Percentiles rank a stretch among this genome's conserved stretches.
Conservation (phyloP, 345 rosid genomes). For the Ceriops tagal region DNA sequence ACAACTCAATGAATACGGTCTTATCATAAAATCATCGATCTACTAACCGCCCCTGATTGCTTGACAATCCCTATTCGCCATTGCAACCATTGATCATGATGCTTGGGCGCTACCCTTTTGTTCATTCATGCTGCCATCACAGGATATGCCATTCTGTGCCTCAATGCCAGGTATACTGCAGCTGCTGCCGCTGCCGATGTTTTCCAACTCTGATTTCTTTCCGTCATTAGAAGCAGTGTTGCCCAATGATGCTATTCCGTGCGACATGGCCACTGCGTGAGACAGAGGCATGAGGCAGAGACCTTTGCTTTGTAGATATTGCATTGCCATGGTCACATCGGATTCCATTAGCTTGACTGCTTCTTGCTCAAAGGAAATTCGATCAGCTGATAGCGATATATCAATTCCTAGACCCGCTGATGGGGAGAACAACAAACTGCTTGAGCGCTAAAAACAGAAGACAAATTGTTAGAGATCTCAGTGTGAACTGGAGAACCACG, state of each 20-base stretch:
- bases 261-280: conserved; percentile 40
- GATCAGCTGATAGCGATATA: conserved; percentile 32
- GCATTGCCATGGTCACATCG: conserved; percentile 19
- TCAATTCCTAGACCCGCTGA: conserved; percentile 28
- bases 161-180: conserved; percentile 24
- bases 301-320: conserved; percentile 25
- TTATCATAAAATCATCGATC: no score
- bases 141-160: background rate
- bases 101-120: conserved; percentile 19
- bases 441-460: conserved; percentile 25
- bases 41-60: conserved; percentile 8
- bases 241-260: conserved; percentile 27
- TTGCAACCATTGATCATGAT: conserved; percentile 12
- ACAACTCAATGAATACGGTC: no score
- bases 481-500: background rate
- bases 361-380: conserved; percentile 27
- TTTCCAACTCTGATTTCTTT: conserved; percentile 17
- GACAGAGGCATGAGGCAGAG: conserved; percentile 33
- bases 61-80: conserved; percentile 2
- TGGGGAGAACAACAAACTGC: conserved; percentile 24
- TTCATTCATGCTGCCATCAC: background rate
- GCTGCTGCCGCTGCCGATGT: conserved; percentile 16
- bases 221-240: conserved; percentile 16
- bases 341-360: conserved; percentile 25
- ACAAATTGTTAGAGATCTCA: background rate